Base-by-base conservation (phyloP, 192 early-diverging fungal species). In the Backusella westeae region DNA sequence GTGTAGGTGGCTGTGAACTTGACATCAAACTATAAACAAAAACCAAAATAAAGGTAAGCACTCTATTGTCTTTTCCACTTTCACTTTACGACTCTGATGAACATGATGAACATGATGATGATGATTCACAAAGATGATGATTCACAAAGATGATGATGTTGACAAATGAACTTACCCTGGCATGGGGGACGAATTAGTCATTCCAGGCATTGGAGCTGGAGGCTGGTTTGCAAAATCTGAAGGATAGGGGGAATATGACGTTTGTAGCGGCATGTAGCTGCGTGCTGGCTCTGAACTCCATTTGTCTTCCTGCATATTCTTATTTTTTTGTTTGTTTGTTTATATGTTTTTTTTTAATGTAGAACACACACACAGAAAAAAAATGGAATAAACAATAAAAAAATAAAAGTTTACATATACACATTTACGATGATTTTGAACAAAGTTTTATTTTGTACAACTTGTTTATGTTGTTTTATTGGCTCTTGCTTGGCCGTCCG, bases 1-100 rank as follows among this genome's bases (percentile, higher is more conserved):
- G 80, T 29, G 80, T 81, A 15, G 42, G 71, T 15, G 80, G 80
- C 19, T 81, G 80, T 15, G 80, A 81, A 7, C 69, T 17, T 41
- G 78, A 73, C 42, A 79, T 32, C 6, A 79, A n/a, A 10, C 78
- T 79, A 49, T 15, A 9, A 41, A 41, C 1, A 70, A 39, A 6
- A 69, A 69, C 19, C 44, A 44, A 38, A 9, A 39, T 23, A 12
- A 21, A 39, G n/a, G 6, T 23, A 69, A 69, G 8, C 10, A 3
- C 1, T 21, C 10, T 44, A 34, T 32, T 29, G 0, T 3, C 23
- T 17, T 19, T 21, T 4, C 15, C 6, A 2, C 53, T 21, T 7
- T 26, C 9, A 12, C 56, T 14, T 26, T 46, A 29, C 29, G 23
- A 9, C 1, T 34, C 26, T 32, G 34, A 71, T 17, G 29, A 46